Evolutionary conservation across 495 filamentous ascomycete species (phyloP), one percentile per base, ranked within the genome.

Genomic region (Aspergillus biplanus): DNA sequence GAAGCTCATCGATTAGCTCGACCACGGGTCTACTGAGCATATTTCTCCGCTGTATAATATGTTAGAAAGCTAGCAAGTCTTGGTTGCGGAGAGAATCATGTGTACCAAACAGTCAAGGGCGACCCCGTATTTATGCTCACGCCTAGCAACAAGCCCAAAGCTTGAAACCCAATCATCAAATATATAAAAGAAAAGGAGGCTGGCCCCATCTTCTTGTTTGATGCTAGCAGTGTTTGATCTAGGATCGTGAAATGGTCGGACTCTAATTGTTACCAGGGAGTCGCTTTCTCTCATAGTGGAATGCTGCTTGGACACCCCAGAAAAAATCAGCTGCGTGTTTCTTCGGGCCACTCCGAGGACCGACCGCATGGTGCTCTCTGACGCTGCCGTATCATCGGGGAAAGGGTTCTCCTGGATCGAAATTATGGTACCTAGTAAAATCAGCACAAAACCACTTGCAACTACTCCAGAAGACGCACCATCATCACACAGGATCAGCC

Each of bases 131-230:
- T 82, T 83, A 59, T 87, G 83, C 59, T 89, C 83, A 37, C 82
- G 76, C 44, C 82, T 80, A 13, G 85, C 79, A 44, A 92, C 83
- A 18, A 91, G 78, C 27, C 79, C 77, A 68, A 89, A 91, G 62
- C 83, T 88, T 7, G 87, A 87, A 48, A 86, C 81, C 90, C 90
- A 96, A 72, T 95, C 91, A 66, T 96, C 92, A 66, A 95, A 96
- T 6, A 96, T 81, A 69, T 93, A 95, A 71, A 92, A 94, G 67
- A 94, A 91, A 12, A 96, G 79, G 33, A 93, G 74, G 62, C 91
- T 91, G 0, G 92, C 82, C 4, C 86, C 83, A 66, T 92, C 89
- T n/a, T 81, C 75, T 33, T 77, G 80, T 54, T 78, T 80, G 53
- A 82, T 81, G 44, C 68, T 75, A 27, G 74, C 71, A 39, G 72